Conservation (phyloP, 2,329 filamentous ascomycete species). For the Chrysoporthe cubensis region DNA sequence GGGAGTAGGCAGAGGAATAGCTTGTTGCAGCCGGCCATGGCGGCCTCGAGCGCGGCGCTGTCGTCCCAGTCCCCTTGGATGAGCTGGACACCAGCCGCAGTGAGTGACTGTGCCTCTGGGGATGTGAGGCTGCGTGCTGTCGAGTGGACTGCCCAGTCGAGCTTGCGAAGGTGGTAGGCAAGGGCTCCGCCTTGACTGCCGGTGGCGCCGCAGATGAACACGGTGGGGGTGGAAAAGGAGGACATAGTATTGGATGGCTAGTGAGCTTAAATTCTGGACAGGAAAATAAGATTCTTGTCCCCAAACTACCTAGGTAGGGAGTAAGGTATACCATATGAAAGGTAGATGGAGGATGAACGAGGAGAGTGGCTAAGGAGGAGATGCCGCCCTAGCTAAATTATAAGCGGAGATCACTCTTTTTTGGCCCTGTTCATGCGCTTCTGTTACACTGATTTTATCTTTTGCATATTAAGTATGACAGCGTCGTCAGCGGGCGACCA, state of each 20-base stretch:
- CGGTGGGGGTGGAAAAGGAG: slow-evolving; percentile 12
- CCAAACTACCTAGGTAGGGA: too few relatives aligned
- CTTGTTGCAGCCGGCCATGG: slow-evolving; percentile 30
- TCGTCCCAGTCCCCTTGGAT: slow-evolving; percentile 32
- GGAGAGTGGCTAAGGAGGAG: too few relatives aligned
- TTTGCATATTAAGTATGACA: too few relatives aligned
- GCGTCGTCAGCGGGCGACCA: too few relatives aligned
- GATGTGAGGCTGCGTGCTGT: slow-evolving; percentile 26
- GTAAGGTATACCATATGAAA: too few relatives aligned
- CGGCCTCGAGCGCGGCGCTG: slow-evolving; percentile 18
- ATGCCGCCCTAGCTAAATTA: too few relatives aligned
- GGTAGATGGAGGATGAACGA: too few relatives aligned
- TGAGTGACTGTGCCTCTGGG: slow-evolving; percentile 26
- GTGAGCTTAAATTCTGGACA: too few relatives aligned
- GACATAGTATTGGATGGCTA: background rate
- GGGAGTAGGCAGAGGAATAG: slow-evolving; percentile 30
- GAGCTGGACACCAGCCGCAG: slow-evolving; percentile 28
- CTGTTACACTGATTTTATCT: too few relatives aligned
- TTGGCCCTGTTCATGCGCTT: too few relatives aligned
- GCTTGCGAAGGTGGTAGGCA: slow-evolving; percentile 25
- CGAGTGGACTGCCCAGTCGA: slow-evolving; percentile 30
- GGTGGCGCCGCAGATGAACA: slow-evolving; percentile 32
- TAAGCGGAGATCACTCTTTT: too few relatives aligned
- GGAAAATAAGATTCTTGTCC: too few relatives aligned
- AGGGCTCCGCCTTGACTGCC: slow-evolving; percentile 31